A percentile compares a stretch with the other conserved stretches of the same genome.
phyloP scores from a whole-genome alignment of 2,329 filamentous ascomycete genomes.

The Talaromyces sp. region DNA sequence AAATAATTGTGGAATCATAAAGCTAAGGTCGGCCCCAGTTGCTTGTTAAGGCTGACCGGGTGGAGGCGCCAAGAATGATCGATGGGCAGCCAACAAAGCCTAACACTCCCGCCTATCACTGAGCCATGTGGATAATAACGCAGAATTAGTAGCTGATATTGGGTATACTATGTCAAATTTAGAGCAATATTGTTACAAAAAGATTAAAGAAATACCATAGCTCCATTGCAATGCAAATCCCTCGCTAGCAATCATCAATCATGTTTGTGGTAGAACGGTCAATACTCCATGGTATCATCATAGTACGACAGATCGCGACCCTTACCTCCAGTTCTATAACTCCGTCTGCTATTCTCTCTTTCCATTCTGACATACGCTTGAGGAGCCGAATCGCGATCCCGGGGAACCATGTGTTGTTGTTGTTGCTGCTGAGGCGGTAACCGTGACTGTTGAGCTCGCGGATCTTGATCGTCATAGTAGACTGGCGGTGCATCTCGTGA shows the following conservation, averaged over 20 bases:
- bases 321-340: not conserved
- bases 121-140: not conserved
- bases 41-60: slow-evolving; percentile 9
- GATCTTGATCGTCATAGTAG: slow-evolving; percentile 13
- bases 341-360: slow-evolving; percentile 8
- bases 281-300: slow-evolving; percentile 16
- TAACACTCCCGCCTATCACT: not conserved
- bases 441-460: slow-evolving; percentile 4
- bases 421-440: slow-evolving; percentile 10
- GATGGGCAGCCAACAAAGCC: not conserved
- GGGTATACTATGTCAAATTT: not conserved
- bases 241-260: not conserved
- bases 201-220: not conserved
- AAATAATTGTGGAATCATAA: not conserved
- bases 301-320: slow-evolving; percentile 10
- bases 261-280: not conserved
- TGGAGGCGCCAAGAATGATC: not conserved
- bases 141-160: not conserved
- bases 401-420: not conserved
- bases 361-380: slow-evolving; percentile 4
- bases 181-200: not conserved
- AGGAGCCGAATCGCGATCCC: not conserved
- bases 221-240: not conserved
- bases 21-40: slow-evolving; percentile 6
- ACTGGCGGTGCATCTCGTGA: slow-evolving; percentile 10